These are phyloP conservation scores for Populus ilicifolia DNA, from an alignment of 345 rosid species.

Conservation along the genomic window DNA sequence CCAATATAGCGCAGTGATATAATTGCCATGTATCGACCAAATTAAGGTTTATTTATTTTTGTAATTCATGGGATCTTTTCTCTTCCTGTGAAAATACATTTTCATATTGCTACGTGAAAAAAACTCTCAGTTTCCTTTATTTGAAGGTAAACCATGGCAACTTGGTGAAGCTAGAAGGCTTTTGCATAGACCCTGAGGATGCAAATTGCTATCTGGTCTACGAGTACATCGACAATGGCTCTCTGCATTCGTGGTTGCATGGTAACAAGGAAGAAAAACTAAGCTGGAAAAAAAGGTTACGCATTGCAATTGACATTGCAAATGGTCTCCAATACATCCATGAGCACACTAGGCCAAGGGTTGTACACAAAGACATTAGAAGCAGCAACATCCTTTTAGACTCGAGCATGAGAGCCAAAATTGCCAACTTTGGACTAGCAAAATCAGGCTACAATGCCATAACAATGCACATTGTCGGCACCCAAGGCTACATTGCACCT, in stretches of 20 bases:
- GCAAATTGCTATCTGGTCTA: constrained; percentile 58
- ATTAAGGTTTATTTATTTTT: neutral
- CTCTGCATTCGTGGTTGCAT: constrained; percentile 57
- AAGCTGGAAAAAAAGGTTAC: constrained; percentile 53
- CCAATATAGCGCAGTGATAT: neutral
- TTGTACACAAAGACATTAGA: constrained; percentile 69
- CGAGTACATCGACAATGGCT: constrained; percentile 53
- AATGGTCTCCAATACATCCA: constrained; percentile 73
- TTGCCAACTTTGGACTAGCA: constrained; percentile 70
- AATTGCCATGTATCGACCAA: neutral
- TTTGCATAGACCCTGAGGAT: constrained; percentile 55
- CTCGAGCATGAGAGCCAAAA: constrained; percentile 58
- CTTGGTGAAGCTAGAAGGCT: constrained; percentile 66
- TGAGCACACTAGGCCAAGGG: constrained; percentile 62
- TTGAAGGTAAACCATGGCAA: constrained; percentile 70
- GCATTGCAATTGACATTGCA: constrained; percentile 53
- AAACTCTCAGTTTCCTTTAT: neutral
- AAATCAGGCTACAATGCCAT: constrained; percentile 74
- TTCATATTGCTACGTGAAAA: neutral
- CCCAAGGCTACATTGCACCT: constrained; percentile 75
- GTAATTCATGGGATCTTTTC: neutral
- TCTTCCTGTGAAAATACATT: neutral
- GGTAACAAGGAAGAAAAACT: constrained; percentile 25
- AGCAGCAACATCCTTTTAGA: constrained; percentile 64
- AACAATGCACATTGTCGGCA: constrained; percentile 71